phyloP scores from a whole-genome alignment of 164 flowering plant genomes.

The Paratinospora sagittata region DNA sequence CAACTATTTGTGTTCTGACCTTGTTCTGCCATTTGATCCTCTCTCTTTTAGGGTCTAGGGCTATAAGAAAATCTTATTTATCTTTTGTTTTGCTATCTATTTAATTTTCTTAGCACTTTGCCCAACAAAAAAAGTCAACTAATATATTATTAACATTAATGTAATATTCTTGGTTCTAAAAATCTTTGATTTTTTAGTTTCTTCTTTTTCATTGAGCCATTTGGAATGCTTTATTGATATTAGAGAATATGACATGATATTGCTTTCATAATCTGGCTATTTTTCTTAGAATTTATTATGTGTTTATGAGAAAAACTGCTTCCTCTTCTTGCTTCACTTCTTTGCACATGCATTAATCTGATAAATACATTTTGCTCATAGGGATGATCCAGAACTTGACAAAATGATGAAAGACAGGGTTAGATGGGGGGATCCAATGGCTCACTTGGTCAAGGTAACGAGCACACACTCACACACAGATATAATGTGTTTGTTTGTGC shows the following conservation, averaged over 20 bases:
- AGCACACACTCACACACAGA: not conserved
- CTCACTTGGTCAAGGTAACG: constrained; percentile 70
- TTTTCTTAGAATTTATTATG: not conserved
- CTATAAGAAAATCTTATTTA: not conserved
- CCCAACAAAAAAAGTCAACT: not conserved
- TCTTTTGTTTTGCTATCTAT: not conserved
- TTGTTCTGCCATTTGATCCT: not conserved
- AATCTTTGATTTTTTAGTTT: not conserved
- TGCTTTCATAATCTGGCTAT: not conserved
- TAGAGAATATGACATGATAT: not conserved
- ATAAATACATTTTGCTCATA: constrained; percentile 22
- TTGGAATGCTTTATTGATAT: not conserved
- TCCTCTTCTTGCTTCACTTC: not conserved
- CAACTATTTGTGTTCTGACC: too few species aligned
- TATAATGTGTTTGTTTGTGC: not conserved
- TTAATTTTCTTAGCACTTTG: not conserved
- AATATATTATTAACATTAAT: not conserved
- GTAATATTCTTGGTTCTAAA: not conserved
- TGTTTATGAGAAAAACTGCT: not conserved
- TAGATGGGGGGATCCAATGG: constrained; percentile 98
- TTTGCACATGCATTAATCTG: not conserved
- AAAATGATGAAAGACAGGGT: constrained; percentile 69
- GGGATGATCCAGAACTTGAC: constrained; percentile 92
- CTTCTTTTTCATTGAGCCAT: not conserved
- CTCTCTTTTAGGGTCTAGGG: not conserved